These are phyloP conservation scores for Fusarium equiseti DNA, from an alignment of 2,329 filamentous ascomycete species.

Conservation along the genomic window DNA sequence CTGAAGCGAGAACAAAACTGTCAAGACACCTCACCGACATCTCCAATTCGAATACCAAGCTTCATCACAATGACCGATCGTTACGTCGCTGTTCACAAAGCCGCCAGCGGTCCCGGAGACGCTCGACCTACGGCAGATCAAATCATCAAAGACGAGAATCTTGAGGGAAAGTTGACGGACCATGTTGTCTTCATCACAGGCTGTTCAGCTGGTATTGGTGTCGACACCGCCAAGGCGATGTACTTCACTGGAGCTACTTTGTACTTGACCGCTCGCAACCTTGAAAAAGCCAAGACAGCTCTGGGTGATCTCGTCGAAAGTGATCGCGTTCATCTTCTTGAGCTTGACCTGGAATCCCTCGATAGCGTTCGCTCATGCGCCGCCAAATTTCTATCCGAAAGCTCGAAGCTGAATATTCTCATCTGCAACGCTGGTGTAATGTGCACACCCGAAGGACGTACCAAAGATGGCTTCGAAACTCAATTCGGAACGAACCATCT, in stretches of 20 bases:
- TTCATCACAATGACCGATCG: not conserved
- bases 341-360: conserved; percentile 1
- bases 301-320: not conserved
- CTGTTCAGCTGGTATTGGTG: not conserved
- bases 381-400: not conserved
- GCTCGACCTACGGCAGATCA: conserved; percentile 1
- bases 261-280: conserved; percentile 2
- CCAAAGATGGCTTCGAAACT: conserved; percentile 4
- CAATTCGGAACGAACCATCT: conserved; percentile 18
- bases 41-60: accelerated
- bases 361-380: not conserved
- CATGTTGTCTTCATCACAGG: not conserved
- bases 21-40: no score
- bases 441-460: conserved; percentile 2
- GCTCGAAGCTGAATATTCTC: not conserved
- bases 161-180: not conserved
- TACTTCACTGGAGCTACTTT: conserved; percentile 4
- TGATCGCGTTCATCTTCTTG: not conserved
- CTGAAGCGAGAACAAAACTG: no score
- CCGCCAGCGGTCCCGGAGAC: not conserved
- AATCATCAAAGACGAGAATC: conserved; percentile 3
- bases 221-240: conserved; percentile 6
- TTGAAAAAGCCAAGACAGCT: conserved; percentile 3
- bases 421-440: conserved; percentile 22
- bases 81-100: conserved; percentile 12